Conservation (phyloP, 2,329 filamentous ascomycete species). For the Teratosphaeria destructans region DNA sequence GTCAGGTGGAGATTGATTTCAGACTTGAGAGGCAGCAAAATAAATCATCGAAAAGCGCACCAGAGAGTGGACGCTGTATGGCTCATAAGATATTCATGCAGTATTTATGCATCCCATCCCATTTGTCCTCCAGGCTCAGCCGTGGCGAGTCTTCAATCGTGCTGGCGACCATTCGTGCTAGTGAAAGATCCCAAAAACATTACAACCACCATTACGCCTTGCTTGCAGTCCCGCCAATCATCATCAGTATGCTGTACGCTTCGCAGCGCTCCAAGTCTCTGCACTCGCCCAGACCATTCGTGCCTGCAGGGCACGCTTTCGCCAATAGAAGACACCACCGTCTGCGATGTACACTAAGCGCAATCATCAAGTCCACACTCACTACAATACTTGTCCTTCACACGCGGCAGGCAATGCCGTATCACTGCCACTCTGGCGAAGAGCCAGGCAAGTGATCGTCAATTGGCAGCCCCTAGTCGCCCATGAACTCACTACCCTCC, state of each 20-base stretch:
- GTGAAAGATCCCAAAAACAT: neutral
- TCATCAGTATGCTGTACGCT: neutral
- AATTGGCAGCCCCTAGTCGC: constrained; percentile 3
- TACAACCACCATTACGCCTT: neutral
- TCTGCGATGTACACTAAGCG: neutral
- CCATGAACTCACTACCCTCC: constrained; percentile 36
- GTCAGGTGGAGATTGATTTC: neutral
- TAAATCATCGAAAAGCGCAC: neutral
- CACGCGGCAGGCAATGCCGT: neutral
- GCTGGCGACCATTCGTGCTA: neutral
- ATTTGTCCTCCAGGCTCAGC: neutral
- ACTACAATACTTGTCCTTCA: neutral
- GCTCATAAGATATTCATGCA: neutral
- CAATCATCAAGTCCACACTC: neutral
- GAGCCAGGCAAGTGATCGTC: neutral
- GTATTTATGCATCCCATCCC: neutral
- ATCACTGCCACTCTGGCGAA: neutral
- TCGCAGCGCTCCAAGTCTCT: neutral
- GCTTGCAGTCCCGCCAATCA: neutral
- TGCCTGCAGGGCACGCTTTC: neutral
- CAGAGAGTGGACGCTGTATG: neutral
- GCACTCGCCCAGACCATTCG: neutral
- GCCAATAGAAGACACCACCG: neutral
- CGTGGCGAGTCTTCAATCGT: neutral
- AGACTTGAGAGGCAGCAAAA: neutral